A percentile compares a stretch with the other conserved stretches of the same genome.
phyloP scores from a whole-genome alignment of 371 early-diverging fungal genomes.

The Lichtheimia ramosa region DNA sequence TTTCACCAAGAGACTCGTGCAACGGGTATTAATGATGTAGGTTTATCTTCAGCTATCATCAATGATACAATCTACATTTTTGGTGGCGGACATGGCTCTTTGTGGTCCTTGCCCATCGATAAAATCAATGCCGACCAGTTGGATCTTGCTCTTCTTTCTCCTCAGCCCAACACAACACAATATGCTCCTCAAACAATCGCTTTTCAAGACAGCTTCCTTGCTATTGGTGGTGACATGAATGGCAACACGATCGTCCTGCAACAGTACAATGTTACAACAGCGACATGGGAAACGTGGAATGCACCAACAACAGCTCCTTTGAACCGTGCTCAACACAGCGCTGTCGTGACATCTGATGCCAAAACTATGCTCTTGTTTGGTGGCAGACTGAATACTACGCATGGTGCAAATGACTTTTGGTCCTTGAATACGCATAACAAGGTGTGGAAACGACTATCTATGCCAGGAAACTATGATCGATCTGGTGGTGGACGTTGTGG shows the following conservation, averaged over 20 bases:
- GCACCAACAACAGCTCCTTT: no score
- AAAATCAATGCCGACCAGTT: background rate
- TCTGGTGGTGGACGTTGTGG: background rate
- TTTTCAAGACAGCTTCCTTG: no score
- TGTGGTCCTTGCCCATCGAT: conserved; percentile 7
- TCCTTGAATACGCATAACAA: background rate
- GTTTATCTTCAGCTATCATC: background rate
- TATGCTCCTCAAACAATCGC: no score
- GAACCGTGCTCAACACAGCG: background rate
- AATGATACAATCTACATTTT: conserved; percentile 7
- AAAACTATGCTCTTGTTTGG: background rate
- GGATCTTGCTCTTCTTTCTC: no score
- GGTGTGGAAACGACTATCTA: conserved; percentile 1
- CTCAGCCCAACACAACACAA: no score
- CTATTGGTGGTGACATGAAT: no score
- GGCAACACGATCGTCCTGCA: no score
- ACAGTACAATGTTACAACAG: no score
- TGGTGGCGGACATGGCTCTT: background rate
- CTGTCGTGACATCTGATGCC: background rate
- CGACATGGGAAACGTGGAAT: no score
- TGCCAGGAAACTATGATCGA: background rate
- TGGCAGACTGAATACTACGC: background rate
- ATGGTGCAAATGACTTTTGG: conserved; percentile 6
- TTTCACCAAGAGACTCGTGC: conserved; percentile 1
- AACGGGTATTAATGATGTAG: background rate